Conservation (phyloP, 2,329 filamentous ascomycete genomes). For the Colletotrichum karsti region DNA sequence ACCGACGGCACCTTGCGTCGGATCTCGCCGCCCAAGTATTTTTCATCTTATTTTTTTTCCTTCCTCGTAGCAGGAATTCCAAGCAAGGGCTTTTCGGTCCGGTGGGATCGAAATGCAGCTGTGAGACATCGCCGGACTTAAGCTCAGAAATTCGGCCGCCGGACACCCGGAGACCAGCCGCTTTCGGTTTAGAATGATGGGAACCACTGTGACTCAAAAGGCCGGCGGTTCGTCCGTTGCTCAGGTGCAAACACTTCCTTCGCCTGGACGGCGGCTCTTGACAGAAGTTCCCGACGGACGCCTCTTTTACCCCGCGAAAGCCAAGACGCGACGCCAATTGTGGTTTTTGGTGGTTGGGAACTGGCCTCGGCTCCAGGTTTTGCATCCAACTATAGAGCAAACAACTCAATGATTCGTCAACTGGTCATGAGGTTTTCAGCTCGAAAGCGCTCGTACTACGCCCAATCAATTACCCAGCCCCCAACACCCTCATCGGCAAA, state of each 20-base stretch:
- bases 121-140: constrained; percentile 9
- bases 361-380: neutral
- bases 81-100: neutral
- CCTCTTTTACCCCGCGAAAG: neutral
- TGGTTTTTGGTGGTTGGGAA: neutral
- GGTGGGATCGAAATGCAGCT: neutral
- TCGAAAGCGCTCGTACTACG: neutral
- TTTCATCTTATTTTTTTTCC: too few species aligned
- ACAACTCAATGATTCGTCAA: neutral
- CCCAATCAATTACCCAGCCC: neutral
- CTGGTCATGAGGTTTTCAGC: neutral
- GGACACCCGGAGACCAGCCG: neutral
- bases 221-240: neutral
- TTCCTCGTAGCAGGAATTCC: too few species aligned
- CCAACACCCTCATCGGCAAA: neutral
- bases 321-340: neutral
- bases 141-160: neutral
- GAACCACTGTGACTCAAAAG: neutral
- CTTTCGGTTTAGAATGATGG: neutral
- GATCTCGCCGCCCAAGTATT: neutral
- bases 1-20: neutral
- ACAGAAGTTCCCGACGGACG: too few species aligned
- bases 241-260: neutral
- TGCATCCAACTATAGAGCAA: neutral
- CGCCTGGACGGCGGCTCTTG: neutral